These are phyloP conservation scores for Senna tora DNA, from an alignment of 306 rosid species.

Conservation along the genomic window DNA sequence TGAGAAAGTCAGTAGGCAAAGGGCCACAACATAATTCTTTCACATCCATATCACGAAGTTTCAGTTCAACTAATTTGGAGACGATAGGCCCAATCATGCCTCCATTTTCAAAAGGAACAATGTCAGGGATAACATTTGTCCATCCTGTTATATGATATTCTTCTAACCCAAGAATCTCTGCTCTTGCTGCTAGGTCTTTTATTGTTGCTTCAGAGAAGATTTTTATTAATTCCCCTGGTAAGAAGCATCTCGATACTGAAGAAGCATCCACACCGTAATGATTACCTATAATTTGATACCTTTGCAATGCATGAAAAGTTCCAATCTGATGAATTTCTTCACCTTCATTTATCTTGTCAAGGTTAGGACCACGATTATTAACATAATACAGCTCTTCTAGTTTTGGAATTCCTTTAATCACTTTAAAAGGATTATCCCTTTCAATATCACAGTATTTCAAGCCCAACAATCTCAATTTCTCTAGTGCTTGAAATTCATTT, in stretches of 20 bases:
- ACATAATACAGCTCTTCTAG: constrained; percentile 17
- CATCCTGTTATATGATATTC: not conserved
- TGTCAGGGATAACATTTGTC: constrained; percentile 31
- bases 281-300: constrained; percentile 25
- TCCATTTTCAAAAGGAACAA: not conserved
- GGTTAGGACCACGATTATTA: not conserved
- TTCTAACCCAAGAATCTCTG: constrained; percentile 5
- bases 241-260: not conserved
- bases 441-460: too few species aligned
- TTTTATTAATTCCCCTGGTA: not conserved
- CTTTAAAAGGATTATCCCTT: too few species aligned
- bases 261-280: not conserved
- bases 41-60: too few species aligned
- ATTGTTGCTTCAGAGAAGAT: not conserved
- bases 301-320: constrained; percentile 15
- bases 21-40: too few species aligned
- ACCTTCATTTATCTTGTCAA: too few species aligned
- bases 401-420: too few species aligned
- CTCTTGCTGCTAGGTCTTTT: not conserved
- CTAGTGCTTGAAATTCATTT: too few species aligned
- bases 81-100: not conserved
- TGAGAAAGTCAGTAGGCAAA: too few species aligned
- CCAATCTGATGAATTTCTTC: not conserved
- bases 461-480: too few species aligned
- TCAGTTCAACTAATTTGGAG: constrained; percentile 1